These are phyloP conservation scores for Royoungia palumana DNA, from an alignment of 768 basidiomycete genomes.

Conservation along the genomic window DNA sequence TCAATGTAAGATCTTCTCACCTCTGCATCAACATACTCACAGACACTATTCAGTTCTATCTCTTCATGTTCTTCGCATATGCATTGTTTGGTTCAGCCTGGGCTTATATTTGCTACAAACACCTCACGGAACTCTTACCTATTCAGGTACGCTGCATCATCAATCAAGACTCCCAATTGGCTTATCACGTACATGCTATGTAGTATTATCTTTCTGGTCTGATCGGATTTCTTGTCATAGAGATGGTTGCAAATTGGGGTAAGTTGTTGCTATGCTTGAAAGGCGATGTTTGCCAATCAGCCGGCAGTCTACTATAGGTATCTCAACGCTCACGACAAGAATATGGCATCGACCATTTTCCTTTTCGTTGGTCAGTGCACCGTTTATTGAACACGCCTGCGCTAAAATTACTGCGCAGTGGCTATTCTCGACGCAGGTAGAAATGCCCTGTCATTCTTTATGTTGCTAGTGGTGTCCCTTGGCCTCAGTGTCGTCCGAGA, in stretches of 20 bases:
- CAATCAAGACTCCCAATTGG: neutral
- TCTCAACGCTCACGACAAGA: constrained; percentile 81
- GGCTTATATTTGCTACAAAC: constrained; percentile 80
- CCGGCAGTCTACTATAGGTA: constrained; percentile 84
- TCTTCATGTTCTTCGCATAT: constrained; percentile 81
- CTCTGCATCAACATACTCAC: neutral
- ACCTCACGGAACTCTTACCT: constrained; percentile 80
- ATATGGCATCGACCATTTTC: constrained; percentile 77
- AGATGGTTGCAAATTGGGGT: constrained; percentile 94
- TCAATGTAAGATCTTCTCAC: constrained; percentile 60
- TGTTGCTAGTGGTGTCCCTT: constrained; percentile 88
- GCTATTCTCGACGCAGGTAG: constrained; percentile 94
- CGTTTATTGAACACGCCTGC: neutral
- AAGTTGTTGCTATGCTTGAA: constrained; percentile 17
- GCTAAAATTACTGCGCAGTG: constrained; percentile 43
- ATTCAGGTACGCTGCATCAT: constrained; percentile 61
- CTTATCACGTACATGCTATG: constrained; percentile 2
- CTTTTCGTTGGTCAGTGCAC: constrained; percentile 78
- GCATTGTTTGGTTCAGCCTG: constrained; percentile 62
- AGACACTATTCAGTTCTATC: constrained; percentile 66
- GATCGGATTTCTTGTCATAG: constrained; percentile 81
- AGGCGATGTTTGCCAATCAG: constrained; percentile 4
- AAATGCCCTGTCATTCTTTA: constrained; percentile 93
- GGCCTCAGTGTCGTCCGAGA: constrained; percentile 92
- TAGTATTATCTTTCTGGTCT: constrained; percentile 92